A percentile compares a stretch with the other conserved stretches of the same genome.
These are phyloP conservation scores for Colletotrichum tamarilloi DNA, from an alignment of 2,329 filamentous ascomycete genomes.

Conservation along the genomic window DNA sequence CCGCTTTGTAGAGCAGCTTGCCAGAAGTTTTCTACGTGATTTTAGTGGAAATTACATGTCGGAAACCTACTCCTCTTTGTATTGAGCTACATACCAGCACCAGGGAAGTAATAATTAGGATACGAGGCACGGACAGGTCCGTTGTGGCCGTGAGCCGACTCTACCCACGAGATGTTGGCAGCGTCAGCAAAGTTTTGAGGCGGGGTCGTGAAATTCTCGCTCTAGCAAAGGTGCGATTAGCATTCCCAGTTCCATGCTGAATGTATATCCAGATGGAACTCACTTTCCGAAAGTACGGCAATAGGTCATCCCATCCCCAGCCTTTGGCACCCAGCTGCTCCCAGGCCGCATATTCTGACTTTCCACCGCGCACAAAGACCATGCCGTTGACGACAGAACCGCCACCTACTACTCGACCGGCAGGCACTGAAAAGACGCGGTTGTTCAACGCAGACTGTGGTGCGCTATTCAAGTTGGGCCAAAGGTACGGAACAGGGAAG, in stretches of 20 bases:
- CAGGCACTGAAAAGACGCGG: constrained; percentile 39
- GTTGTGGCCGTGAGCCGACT: constrained; percentile 40
- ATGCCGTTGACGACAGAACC: constrained; percentile 52
- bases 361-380: constrained; percentile 47
- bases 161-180: constrained; percentile 32
- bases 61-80: background rate
- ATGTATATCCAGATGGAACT: background rate
- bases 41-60: background rate
- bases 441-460: constrained; percentile 43
- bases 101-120: constrained; percentile 45
- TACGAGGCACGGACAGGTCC: constrained; percentile 46
- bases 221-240: background rate
- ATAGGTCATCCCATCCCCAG: constrained; percentile 49
- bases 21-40: constrained; percentile 39
- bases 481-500: constrained; percentile 43
- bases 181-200: constrained; percentile 19
- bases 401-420: constrained; percentile 50
- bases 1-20: constrained; percentile 40
- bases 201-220: constrained; percentile 35
- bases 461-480: constrained; percentile 40
- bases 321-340: constrained; percentile 54
- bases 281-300: constrained; percentile 57
- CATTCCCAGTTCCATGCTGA: background rate
- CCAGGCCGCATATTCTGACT: constrained; percentile 56
- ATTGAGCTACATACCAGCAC: constrained; percentile 37